Conservation (phyloP, 805 yeast genomes). For the Groenewaldozyma tartarivorans region DNA sequence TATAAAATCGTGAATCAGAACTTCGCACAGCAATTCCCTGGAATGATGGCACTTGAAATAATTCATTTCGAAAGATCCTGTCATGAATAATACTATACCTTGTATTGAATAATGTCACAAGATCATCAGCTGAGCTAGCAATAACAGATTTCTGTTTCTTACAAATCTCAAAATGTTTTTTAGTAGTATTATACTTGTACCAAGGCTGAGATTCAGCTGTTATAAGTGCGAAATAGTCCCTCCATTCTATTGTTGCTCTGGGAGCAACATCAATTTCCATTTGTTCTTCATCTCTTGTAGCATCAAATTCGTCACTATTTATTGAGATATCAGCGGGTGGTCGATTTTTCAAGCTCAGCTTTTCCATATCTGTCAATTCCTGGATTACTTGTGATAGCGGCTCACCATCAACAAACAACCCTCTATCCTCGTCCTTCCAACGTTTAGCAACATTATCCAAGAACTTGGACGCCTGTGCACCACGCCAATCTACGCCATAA, state of each 20-base stretch:
- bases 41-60: slow-evolving; percentile 46
- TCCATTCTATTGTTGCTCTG: slow-evolving; percentile 45
- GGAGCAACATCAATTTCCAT: not conserved
- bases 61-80: slow-evolving; percentile 64
- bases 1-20: slow-evolving; percentile 6
- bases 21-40: not conserved
- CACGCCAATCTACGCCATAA: slow-evolving; percentile 84
- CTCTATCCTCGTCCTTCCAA: slow-evolving; percentile 89
- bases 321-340: not conserved
- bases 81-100: slow-evolving; percentile 61
- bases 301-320: not conserved
- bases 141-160: slow-evolving; percentile 12
- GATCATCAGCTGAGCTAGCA: slow-evolving; percentile 17
- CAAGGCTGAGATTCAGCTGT: slow-evolving; percentile 57
- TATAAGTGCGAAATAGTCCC: slow-evolving; percentile 58
- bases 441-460: slow-evolving; percentile 68
- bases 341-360: not conserved
- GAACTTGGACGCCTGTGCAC: slow-evolving; percentile 48
- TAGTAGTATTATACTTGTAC: slow-evolving; percentile 48
- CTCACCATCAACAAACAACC: slow-evolving; percentile 72
- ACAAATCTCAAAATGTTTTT: slow-evolving; percentile 47
- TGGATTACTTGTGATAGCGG: slow-evolving; percentile 54
- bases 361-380: slow-evolving; percentile 35
- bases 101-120: slow-evolving; percentile 25
- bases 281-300: not conserved